A percentile compares a stretch with the other conserved stretches of the same genome.
Conservation (phyloP, 2,329 filamentous ascomycete species). For the Mycocentrospora acerina region DNA sequence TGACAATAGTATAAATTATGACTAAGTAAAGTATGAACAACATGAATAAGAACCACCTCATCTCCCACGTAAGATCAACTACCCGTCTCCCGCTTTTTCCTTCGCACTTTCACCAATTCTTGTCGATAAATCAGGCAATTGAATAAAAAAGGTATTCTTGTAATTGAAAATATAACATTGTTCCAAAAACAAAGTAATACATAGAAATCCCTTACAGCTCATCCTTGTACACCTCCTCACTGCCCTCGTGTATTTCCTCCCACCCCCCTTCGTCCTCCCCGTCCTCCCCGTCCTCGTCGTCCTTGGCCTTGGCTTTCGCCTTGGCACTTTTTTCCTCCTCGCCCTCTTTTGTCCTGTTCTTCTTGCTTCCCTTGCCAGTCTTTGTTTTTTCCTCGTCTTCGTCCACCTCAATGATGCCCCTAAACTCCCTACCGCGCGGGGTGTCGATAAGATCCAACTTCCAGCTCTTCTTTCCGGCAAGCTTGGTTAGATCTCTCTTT, state of each 20-base stretch:
- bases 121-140: too few relatives aligned
- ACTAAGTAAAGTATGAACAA: too few relatives aligned
- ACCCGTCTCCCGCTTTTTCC: too few relatives aligned
- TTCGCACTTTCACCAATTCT: too few relatives aligned
- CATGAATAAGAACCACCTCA: too few relatives aligned
- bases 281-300: slow-evolving; percentile 14
- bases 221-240: slow-evolving; percentile 45
- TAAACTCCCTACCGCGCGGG: slow-evolving; percentile 64
- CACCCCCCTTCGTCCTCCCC: slow-evolving; percentile 17
- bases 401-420: slow-evolving; percentile 66
- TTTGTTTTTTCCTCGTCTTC: slow-evolving; percentile 49
- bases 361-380: slow-evolving; percentile 14
- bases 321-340: slow-evolving; percentile 23
- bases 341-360: slow-evolving; percentile 19
- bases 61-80: too few relatives aligned
- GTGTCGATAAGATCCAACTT: slow-evolving; percentile 77
- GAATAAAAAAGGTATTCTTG: too few relatives aligned
- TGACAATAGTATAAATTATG: too few relatives aligned
- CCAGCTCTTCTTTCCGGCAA: slow-evolving; percentile 74
- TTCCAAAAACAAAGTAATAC: too few relatives aligned
- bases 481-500: slow-evolving; percentile 65
- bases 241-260: slow-evolving; percentile 36
- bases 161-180: too few relatives aligned
- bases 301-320: slow-evolving; percentile 50
- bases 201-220: slow-evolving; percentile 30